Evolutionary conservation across 1,284 basidiomycete genomes (phyloP).

Genomic region (Microbotryum intermedium): DNA sequence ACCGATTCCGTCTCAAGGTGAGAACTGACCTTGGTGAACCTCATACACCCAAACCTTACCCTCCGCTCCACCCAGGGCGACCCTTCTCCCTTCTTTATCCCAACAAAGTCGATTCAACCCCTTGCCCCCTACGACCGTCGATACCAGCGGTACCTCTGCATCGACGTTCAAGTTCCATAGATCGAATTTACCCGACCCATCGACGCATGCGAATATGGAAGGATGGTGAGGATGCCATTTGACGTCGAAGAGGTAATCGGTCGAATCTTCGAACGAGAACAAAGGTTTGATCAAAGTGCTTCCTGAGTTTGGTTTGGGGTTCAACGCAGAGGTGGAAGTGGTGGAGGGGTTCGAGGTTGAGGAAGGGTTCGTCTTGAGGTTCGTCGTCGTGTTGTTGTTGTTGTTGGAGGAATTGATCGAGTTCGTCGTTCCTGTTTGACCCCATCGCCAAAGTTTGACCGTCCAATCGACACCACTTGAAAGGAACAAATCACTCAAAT

Average conservation of each 20-base stretch:
- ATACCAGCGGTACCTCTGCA: slow-evolving; percentile 76
- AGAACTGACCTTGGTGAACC: slow-evolving; percentile 45
- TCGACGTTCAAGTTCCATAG: slow-evolving; percentile 93
- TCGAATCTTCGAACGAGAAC: slow-evolving; percentile 89
- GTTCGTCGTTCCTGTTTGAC: neutral
- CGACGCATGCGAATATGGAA: slow-evolving; percentile 83
- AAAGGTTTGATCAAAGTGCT: slow-evolving; percentile 55
- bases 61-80: slow-evolving; percentile 80
- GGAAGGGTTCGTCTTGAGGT: neutral
- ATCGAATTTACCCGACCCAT: slow-evolving; percentile 90
- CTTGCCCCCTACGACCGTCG: slow-evolving; percentile 45
- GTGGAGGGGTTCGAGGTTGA: neutral
- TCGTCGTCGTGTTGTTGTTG: neutral
- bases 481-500: slow-evolving; percentile 91
- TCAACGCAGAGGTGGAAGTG: slow-evolving; percentile 46
- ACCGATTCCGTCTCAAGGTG: neutral
- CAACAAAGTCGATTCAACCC: neutral
- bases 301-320: slow-evolving; percentile 28
- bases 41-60: slow-evolving; percentile 90
- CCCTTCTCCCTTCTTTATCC: slow-evolving; percentile 64
- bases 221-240: slow-evolving; percentile 96
- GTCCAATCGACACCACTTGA: slow-evolving; percentile 92
- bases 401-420: neutral
- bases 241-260: slow-evolving; percentile 98
- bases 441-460: slow-evolving; percentile 68